Evolutionary conservation across 495 filamentous ascomycete genomes (phyloP), one percentile per base, ranked within the genome.

Genomic region (Rhizodiscina lignyota): DNA sequence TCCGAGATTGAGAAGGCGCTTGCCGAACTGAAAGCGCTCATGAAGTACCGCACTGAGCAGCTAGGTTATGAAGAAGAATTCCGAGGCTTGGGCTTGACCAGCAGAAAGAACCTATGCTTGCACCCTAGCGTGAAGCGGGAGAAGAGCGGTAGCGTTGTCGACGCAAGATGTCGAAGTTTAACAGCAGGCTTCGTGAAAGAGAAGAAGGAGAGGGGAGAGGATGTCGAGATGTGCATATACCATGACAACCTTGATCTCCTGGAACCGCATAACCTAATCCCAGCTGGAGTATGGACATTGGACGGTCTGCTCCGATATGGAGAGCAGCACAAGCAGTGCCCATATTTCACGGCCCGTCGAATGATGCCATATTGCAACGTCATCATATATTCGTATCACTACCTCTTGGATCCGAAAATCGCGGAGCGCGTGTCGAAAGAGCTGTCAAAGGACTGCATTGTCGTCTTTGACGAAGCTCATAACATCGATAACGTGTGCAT

Each of bases 401-500:
- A 97, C 49, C 73, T 99, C 3, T 67, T 99, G 1, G 89, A 99
- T 50, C 89, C 89, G 5, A 96, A 99, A 59, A 99, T 99, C 46
- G 86, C 89, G 17, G 89, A 99, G 52, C 67, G 89, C 34, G 89
- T 99, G 2, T 96, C 91, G 1, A 83, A 80, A 53, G 87, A 99
- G 47, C 67, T 99, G 4, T 94, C 89, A 4, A 96, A 94, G 41
- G 89, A 99, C 52, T 93, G 85, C 51, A 99, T 99, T 19, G 82
- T 99, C 12, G 91, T 99, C 11, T 99, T 99, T 45, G 89, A 99
- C 50, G 89, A 99, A 48, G 89, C 89, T 15, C 89, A 99, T 56
- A 99, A 99, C 42, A 99, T 99, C 47, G 89, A 99, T 64, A 99
- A 99, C 54, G 89, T 99, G 34, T 96, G 91, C 53, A 99, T 99